phyloP scores from a whole-genome alignment of 352 stramenopile genomes.

The Phytophthora palmivora region DNA sequence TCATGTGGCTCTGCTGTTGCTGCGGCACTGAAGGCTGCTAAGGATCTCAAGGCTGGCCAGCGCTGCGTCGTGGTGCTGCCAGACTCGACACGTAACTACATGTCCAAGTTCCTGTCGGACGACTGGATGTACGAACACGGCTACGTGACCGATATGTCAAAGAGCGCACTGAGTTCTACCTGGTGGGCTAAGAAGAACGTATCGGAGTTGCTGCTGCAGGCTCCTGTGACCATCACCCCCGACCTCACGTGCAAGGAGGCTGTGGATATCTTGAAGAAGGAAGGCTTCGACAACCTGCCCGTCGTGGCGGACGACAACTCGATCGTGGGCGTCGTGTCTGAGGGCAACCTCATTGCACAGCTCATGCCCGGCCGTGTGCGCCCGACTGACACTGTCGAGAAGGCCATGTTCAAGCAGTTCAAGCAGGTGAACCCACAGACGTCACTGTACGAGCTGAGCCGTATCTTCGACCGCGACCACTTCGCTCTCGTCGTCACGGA shows the following conservation, averaged over 20 bases:
- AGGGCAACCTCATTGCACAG: conserved; percentile 95
- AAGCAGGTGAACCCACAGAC: conserved; percentile 93
- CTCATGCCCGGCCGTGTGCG: conserved; percentile 91
- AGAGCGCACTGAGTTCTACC: conserved; percentile 81
- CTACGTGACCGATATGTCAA: conserved; percentile 81
- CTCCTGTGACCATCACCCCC: conserved; percentile 92
- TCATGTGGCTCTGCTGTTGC: conserved; percentile 92
- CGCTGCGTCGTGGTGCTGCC: conserved; percentile 95
- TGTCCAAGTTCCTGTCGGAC: conserved; percentile 97
- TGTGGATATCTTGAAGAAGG: conserved; percentile 94
- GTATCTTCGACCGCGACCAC: conserved; percentile 96
- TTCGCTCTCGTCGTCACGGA: conserved; percentile 95
- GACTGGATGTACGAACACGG: conserved; percentile 94
- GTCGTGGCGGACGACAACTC: conserved; percentile 85
- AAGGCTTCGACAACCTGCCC: conserved; percentile 88
- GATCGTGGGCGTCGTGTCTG: conserved; percentile 96
- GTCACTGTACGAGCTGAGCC: conserved; percentile 91
- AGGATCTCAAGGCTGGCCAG: conserved; percentile 88
- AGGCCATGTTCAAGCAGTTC: conserved; percentile 97
- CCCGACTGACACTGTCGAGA: conserved; percentile 86
- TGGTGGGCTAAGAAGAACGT: conserved; percentile 96
- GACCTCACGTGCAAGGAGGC: conserved; percentile 94
- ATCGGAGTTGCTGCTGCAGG: conserved; percentile 88
- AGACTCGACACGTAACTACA: conserved; percentile 98
- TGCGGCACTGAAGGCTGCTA: conserved; percentile 88